Percentiles rank a stretch among this genome's conserved stretches.
Evolutionary conservation across 495 filamentous ascomycete genomes (phyloP).

Genomic region (Neurospora sp.): DNA sequence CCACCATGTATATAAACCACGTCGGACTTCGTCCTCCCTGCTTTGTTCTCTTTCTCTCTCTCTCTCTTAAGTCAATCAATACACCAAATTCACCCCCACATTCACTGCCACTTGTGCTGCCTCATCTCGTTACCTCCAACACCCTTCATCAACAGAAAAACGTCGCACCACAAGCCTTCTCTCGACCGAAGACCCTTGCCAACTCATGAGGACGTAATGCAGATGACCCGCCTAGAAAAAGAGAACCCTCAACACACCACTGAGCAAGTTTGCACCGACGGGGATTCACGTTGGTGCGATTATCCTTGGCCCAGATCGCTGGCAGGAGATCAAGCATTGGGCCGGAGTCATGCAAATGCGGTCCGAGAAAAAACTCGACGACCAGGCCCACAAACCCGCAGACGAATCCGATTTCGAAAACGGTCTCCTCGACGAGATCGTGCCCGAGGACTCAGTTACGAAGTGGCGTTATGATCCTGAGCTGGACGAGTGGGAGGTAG

Average conservation of each 20-base stretch:
- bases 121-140: too few relatives aligned
- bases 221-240: background rate
- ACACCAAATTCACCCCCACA: too few relatives aligned
- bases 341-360: background rate
- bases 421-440: background rate
- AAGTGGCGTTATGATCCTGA: background rate
- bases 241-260: background rate
- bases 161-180: background rate
- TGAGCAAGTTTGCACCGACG: background rate
- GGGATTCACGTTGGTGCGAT: background rate
- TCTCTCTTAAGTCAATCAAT: too few relatives aligned
- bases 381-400: background rate
- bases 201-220: background rate
- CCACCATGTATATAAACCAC: too few relatives aligned
- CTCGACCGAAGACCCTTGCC: background rate
- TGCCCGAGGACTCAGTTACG: background rate
- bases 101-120: too few relatives aligned
- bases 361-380: background rate
- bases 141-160: background rate
- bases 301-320: background rate
- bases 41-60: too few relatives aligned
- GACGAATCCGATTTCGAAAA: background rate
- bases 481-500: too few relatives aligned
- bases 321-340: background rate
- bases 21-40: too few relatives aligned